Base-by-base conservation (phyloP, 345 rosid species). In the Microcos paniculata region DNA sequence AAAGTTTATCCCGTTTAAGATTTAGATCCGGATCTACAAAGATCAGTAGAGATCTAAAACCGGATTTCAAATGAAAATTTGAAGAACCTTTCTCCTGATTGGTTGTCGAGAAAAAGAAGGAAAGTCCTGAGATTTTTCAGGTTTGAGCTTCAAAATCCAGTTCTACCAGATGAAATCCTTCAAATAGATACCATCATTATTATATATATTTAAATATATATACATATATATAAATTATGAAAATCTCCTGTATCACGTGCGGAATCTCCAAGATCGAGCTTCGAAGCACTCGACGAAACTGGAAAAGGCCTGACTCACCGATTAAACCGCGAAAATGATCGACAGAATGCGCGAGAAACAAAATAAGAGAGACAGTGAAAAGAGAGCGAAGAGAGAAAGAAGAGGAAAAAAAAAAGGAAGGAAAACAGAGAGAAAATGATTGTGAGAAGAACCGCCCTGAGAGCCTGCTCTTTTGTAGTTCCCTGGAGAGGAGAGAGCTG, bases 251-350 rank as follows among this genome's bases (percentile, higher is more conserved):
- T 14, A 6, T 26, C 15, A 62, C 62, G 49, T 43, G 48, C 84
- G 84, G 82, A 73, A 64, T 78, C 79, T 61, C 48, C 85, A 66
- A 86, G 87, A 84, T 72, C 80, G 77, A 79, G 65, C 72, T 48
- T 35, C 16, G 52, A 76, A 71, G 48, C 63, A 78, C 56, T 8
- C 49, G 70, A 49, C 30, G 31, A 40, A 14, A 49, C 13, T 33
- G 19, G 31, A 52, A 59, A 24, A 24, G 19, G 13, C 35, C 6
- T 13, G 21, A 49, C 18, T 38, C 64, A 15, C 12, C 35, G 21
- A 71, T 23, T 11, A 55, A n/a, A 21, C 56, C 57, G 21, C 56
- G 26, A 42, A 15, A 38, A 15, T 49, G 31, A 3, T 6, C 28
- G 23, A 16, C 15, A 51, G 23, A 40, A 43, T 53, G 72, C 53